Conservation (phyloP, 2,329 filamentous ascomycete genomes). For the Sporothrix curviconia region DNA sequence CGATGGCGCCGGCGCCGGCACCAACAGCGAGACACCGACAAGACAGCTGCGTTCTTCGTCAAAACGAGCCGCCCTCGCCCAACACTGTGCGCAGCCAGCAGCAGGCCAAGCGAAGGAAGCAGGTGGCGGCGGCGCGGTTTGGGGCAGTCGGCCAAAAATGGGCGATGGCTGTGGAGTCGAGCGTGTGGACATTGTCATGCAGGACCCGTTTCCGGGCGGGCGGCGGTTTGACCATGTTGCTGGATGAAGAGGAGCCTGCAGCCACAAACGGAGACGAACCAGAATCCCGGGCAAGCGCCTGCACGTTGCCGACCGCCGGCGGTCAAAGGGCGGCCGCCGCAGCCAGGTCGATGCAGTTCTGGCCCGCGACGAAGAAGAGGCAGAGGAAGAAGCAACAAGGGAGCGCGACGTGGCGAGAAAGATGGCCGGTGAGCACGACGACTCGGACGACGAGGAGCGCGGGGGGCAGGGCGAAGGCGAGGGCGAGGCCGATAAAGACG, state of each 20-base stretch:
- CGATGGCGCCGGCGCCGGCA: not conserved
- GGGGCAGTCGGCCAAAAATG: slow-evolving; percentile 50
- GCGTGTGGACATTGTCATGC: slow-evolving; percentile 51
- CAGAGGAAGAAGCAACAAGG: slow-evolving; percentile 26
- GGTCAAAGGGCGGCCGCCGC: slow-evolving; percentile 20
- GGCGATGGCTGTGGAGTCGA: slow-evolving; percentile 57
- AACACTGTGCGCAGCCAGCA: slow-evolving; percentile 28
- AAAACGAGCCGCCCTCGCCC: slow-evolving; percentile 24
- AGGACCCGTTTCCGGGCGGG: slow-evolving; percentile 46
- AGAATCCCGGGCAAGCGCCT: not conserved
- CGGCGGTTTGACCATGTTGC: slow-evolving; percentile 4
- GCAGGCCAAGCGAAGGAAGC: slow-evolving; percentile 50
- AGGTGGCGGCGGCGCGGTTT: slow-evolving; percentile 63
- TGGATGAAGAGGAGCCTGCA: slow-evolving; percentile 4
- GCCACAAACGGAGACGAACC: slow-evolving; percentile 17
- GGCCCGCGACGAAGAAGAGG: slow-evolving; percentile 27
- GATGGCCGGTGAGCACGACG: slow-evolving; percentile 22
- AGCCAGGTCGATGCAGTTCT: slow-evolving; percentile 33
- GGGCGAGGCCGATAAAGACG: slow-evolving; percentile 21
- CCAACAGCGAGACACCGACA: not conserved
- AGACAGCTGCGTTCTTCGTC: not conserved
- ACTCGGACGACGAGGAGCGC: not conserved
- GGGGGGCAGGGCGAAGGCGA: too few relatives aligned
- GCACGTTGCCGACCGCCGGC: not conserved
- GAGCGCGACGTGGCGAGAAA: slow-evolving; percentile 15